Evolutionary conservation across 2,329 filamentous ascomycete genomes (phyloP).

Genomic region (Ophiocordyceps unilateralis): DNA sequence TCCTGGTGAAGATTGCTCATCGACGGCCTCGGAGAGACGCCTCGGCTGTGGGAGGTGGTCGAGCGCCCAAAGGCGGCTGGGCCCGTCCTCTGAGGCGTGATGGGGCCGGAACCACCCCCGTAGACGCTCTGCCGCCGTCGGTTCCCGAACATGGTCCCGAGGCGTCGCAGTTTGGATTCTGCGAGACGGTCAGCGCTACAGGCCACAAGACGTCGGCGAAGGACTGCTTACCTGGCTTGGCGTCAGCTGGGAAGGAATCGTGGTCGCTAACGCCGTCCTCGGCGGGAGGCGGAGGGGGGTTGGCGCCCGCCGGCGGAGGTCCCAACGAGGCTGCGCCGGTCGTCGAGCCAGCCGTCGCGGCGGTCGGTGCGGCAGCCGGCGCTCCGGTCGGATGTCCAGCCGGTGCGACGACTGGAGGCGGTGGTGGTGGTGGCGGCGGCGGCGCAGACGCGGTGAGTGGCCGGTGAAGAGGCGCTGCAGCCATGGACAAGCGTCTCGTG

Average conservation of each 20-base stretch:
- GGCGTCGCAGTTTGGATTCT: constrained; percentile 41
- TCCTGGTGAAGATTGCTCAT: constrained; percentile 40
- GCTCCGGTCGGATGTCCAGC: not conserved
- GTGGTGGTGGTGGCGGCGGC: constrained; percentile 1
- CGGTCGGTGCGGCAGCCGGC: not conserved
- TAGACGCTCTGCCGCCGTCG: constrained; percentile 50
- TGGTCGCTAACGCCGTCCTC: constrained; percentile 26
- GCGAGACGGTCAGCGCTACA: constrained; percentile 6
- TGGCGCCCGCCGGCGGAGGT: constrained; percentile 1
- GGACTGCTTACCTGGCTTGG: constrained; percentile 17
- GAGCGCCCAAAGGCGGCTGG: constrained; percentile 39
- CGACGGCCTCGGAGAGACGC: constrained; percentile 39
- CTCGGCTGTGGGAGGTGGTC: constrained; percentile 43
- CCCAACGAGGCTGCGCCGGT: not conserved
- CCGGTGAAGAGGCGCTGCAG: not conserved
- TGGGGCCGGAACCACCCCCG: constrained; percentile 36
- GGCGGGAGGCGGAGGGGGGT: not conserved
- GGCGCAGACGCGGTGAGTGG: not conserved
- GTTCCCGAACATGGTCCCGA: constrained; percentile 50
- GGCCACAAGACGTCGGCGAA: too few relatives aligned
- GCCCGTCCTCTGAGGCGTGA: constrained; percentile 34
- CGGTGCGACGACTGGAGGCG: not conserved
- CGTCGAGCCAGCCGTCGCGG: not conserved
- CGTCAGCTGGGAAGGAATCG: constrained; percentile 13
- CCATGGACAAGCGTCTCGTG: constrained; percentile 22